Base-by-base conservation (phyloP, 2,329 filamentous ascomycete genomes). In the Ceratocystis cubensis region DNA sequence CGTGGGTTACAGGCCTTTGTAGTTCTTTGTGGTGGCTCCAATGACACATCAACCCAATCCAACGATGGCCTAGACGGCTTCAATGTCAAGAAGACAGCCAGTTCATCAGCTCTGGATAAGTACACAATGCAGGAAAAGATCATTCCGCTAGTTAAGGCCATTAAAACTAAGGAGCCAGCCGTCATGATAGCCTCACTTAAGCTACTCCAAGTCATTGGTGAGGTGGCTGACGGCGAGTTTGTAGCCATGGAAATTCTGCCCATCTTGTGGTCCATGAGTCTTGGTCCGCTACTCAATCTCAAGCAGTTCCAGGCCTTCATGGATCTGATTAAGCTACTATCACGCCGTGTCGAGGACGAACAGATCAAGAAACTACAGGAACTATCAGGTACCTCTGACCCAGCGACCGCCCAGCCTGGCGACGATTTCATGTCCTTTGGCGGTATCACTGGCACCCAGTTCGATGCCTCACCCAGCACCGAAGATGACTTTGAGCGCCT, bases 111-210 rank as follows among this genome's bases (percentile, higher is more conserved):
- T 2, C 79, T 99, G 33, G 94, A 99, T 78, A 97, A 97, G 75
- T 97, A 94, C 73, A 97, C 94, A 0, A 93, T 99, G 78, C 94
- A 99, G 74, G 94, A 99, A 74, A 97, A 96, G 78, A 89, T 99
- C 44, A 84, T 97, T 0, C 94, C 94, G 0, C 78, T 97, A 3
- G 81, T 99, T 69, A 91, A 89, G 72, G 91, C 82, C 1, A 97
- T 99, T 78, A 97, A 96, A 76, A 99, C 94, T 0, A 97, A 96
- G 74, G 94, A 99, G 74, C 94, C 94, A 0, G 92, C 91, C 6
- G 94, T 99, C 8, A 97, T 97, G 89, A 88, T 97, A 80, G 92
- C 93, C 5, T 88, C 91, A 0, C 79, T 97, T 44, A 87, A 87
- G 66, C 91, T 96, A 0, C 85, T 97, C 70, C 84, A 84, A 63